Conservation (phyloP, 169 alveolate species). For the Eimeria sp. region DNA sequence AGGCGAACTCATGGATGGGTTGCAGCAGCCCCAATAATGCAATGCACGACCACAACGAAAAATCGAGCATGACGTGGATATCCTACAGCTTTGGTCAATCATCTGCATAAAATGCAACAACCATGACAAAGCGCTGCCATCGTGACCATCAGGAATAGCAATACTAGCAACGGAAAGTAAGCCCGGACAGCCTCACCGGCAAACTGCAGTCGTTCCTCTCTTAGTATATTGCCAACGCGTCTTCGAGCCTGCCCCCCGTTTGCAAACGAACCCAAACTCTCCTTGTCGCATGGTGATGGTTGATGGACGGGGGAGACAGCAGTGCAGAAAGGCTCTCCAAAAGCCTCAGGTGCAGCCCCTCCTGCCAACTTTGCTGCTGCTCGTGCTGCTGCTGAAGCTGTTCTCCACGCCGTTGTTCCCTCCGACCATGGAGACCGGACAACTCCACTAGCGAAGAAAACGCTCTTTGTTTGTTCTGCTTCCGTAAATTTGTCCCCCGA, state of each 20-base stretch:
- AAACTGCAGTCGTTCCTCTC: slow-evolving; percentile 62
- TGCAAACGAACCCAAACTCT: background rate
- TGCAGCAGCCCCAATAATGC: background rate
- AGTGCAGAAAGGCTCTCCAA: background rate
- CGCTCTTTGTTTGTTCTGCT: background rate
- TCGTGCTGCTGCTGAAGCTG: slow-evolving; percentile 67
- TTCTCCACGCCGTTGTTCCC: slow-evolving; percentile 42
- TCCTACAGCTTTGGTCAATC: background rate
- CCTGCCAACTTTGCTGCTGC: background rate
- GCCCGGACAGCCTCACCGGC: slow-evolving; percentile 24
- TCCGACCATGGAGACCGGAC: slow-evolving; percentile 4
- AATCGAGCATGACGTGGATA: background rate
- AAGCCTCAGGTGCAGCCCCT: slow-evolving; percentile 19
- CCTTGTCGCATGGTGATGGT: background rate
- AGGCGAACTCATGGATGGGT: background rate
- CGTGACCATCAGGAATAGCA: background rate
- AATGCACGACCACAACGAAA: background rate
- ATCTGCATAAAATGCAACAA: background rate
- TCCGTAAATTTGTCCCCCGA: background rate
- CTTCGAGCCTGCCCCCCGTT: background rate
- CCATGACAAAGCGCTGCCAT: background rate
- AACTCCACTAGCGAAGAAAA: background rate
- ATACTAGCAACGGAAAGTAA: background rate
- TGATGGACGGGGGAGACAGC: background rate
- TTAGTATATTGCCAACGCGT: slow-evolving; percentile 47